Evolutionary conservation across 352 stramenopile genomes (phyloP).

Genomic region (Thalassiosira exigua): DNA sequence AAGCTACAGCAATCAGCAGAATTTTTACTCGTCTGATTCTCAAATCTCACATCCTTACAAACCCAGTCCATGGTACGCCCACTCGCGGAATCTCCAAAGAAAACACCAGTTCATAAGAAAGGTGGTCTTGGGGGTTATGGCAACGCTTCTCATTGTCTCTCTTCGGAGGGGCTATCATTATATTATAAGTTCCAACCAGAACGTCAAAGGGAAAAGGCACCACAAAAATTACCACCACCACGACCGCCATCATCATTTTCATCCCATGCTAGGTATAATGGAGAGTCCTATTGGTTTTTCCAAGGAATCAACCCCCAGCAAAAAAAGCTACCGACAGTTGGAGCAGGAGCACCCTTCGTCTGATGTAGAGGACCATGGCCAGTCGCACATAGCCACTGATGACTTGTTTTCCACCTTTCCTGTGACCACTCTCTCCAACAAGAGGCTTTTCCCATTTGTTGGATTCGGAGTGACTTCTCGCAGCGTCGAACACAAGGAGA

Average conservation of each 20-base stretch:
- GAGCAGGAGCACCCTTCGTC: constrained; percentile 17
- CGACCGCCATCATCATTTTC: constrained; percentile 47
- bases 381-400: constrained; percentile 3
- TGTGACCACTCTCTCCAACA: constrained; percentile 43
- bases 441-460: constrained; percentile 36
- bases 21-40: constrained; percentile 18
- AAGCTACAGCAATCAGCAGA: constrained; percentile 9
- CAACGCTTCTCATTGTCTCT: constrained; percentile 6
- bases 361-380: not conserved
- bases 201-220: constrained; percentile 10
- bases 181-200: not conserved
- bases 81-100: constrained; percentile 28
- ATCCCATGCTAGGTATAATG: constrained; percentile 50
- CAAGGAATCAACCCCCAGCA: constrained; percentile 7
- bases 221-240: constrained; percentile 39
- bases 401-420: constrained; percentile 27
- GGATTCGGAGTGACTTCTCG: constrained; percentile 47
- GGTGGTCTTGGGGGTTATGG: constrained; percentile 9
- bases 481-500: constrained; percentile 55
- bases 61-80: constrained; percentile 46
- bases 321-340: constrained; percentile 19
- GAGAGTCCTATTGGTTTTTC: constrained; percentile 52
- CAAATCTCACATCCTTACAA: constrained; percentile 46
- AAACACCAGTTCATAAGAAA: constrained; percentile 17
- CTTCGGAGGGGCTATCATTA: constrained; percentile 1